Evolutionary conservation across 371 early-diverging fungal species (phyloP), one percentile per base, ranked within the genome.

Genomic region (Cokeromyces recurvatus): DNA sequence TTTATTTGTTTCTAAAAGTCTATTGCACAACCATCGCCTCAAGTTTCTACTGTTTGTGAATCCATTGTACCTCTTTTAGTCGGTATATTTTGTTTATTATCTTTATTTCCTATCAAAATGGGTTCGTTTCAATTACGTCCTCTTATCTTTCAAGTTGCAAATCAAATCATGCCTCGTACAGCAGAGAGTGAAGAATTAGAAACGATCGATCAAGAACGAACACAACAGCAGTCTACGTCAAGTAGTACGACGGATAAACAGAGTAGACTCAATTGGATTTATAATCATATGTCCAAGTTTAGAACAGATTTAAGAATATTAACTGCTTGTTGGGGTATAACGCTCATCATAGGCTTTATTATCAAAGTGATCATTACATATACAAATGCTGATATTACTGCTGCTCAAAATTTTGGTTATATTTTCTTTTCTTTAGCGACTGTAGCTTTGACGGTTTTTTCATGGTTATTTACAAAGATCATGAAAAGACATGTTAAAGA

Each of bases 91-190:
- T 72, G 73, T 43, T 43, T 72, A 5, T 10, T 68, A 12, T 68
- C 68, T 2, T 20, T 72, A 2, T 38, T 72, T 6, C 73, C 73
- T 1, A 63, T 68, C 46, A 56, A 46, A 7, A 45, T 68, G 27
- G 68, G 68, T 7, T 52, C 52, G 5, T 66, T 60, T 51, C 49
- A 56, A 29, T 15, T 72, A 22, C 58, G 66, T 9, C 73, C 68
- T 3, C 39, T 68, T 10, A 36, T 68, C 14, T 72, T 55, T 38
- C 64, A 72, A 40, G 32, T 72, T n/a, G 55, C 62, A 0, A 66
- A 59, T 21, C 73, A 72, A 48, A 36, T 72, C 2, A 72, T 72
- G 68, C 73, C 73, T 9, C 61, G 73, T 1, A 31, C 48, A 11
- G 66, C 46, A 21, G 27, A 38, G 1, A 57, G 60, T 23, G 49